These are phyloP conservation scores for Tagetes patula DNA, from an alignment of 129 eudicot genomes.

Conservation along the genomic window DNA sequence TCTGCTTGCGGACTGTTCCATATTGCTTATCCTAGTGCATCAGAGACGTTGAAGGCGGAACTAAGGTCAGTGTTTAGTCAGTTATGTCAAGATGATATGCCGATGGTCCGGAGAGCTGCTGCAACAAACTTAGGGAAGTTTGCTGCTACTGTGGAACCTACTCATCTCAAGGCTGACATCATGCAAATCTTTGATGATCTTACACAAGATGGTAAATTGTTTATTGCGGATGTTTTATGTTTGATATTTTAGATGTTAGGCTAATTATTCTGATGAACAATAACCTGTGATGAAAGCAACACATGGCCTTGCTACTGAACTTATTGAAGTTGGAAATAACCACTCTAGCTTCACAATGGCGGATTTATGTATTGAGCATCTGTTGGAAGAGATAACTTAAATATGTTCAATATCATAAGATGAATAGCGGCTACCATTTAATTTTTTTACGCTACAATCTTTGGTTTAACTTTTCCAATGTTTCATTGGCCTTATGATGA, in stretches of 20 bases:
- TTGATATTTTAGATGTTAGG: slow-evolving; percentile 13
- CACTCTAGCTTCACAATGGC: neutral
- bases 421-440: slow-evolving; percentile 11
- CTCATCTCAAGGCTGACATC: slow-evolving; percentile 71
- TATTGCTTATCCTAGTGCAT: slow-evolving; percentile 93
- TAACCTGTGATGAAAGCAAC: neutral
- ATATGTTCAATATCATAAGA: slow-evolving; percentile 6
- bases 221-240: slow-evolving; percentile 3
- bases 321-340: neutral
- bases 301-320: slow-evolving; percentile 14
- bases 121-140: slow-evolving; percentile 16
- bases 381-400: neutral
- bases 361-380: neutral
- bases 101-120: slow-evolving; percentile 59
- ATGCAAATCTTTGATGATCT: slow-evolving; percentile 17
- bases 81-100: slow-evolving; percentile 98
- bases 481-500: slow-evolving; percentile 10
- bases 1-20: slow-evolving; percentile 98
- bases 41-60: slow-evolving; percentile 78
- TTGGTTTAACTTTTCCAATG: slow-evolving; percentile 4
- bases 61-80: slow-evolving; percentile 79
- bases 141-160: slow-evolving; percentile 87
- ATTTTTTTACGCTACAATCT: slow-evolving; percentile 11
- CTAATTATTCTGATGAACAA: slow-evolving; percentile 3
- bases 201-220: slow-evolving; percentile 50